Evolutionary conservation across 2,329 filamentous ascomycete species (phyloP).

Genomic region (Paecilomyces variotii): DNA sequence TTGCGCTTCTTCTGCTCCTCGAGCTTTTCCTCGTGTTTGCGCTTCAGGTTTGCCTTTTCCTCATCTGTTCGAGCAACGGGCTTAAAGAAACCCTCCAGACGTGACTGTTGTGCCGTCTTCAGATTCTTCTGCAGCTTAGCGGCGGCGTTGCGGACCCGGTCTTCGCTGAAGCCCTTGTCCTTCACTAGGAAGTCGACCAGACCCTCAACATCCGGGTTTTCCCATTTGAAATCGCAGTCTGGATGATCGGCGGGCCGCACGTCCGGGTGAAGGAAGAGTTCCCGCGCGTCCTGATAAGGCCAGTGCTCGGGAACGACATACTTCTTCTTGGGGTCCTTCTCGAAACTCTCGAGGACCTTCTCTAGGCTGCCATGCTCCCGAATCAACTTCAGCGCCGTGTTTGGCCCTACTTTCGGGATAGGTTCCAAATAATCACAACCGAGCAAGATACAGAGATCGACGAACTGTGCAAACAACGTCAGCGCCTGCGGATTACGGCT

Average conservation of each 20-base stretch:
- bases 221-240: conserved; percentile 96
- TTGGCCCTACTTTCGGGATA: conserved; percentile 86
- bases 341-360: conserved; percentile 71
- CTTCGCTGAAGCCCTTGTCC: conserved; percentile 96
- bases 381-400: conserved; percentile 86
- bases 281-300: conserved; percentile 86
- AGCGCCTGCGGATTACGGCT: neutral
- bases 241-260: conserved; percentile 75
- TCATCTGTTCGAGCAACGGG: conserved; percentile 78
- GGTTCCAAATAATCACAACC: conserved; percentile 98
- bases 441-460: conserved; percentile 94
- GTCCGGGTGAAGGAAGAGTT: conserved; percentile 86
- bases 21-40: conserved; percentile 87
- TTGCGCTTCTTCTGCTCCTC: conserved; percentile 92
- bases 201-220: conserved; percentile 81
- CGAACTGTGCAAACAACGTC: conserved; percentile 55
- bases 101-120: conserved; percentile 82
- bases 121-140: conserved; percentile 78
- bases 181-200: conserved; percentile 82
- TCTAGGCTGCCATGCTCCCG: conserved; percentile 85
- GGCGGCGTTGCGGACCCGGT: conserved; percentile 74
- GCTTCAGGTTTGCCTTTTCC: conserved; percentile 76
- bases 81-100: conserved; percentile 96
- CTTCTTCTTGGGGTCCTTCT: conserved; percentile 69
- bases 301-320: conserved; percentile 90